A percentile compares a stretch with the other conserved stretches of the same genome.
These are phyloP conservation scores for Phytophthora niederhauseri DNA, from an alignment of 352 stramenopile species.

Conservation along the genomic window DNA sequence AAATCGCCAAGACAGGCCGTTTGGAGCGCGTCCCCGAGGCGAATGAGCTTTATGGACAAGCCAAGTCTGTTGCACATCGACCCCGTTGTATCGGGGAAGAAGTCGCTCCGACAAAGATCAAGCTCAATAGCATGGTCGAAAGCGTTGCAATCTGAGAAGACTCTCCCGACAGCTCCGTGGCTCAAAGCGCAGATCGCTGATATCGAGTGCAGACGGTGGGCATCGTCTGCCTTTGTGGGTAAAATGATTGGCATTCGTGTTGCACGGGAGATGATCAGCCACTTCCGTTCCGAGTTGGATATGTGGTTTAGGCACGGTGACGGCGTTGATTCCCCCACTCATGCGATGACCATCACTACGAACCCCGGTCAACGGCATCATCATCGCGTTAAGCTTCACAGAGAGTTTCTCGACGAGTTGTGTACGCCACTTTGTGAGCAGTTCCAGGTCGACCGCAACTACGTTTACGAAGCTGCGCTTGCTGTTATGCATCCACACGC, in stretches of 20 bases:
- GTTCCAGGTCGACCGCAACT: slow-evolving; percentile 81
- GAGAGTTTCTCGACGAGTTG: slow-evolving; percentile 74
- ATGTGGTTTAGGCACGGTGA: slow-evolving; percentile 44
- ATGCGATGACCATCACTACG: slow-evolving; percentile 17
- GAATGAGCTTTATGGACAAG: slow-evolving; percentile 66
- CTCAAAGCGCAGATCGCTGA: slow-evolving; percentile 85
- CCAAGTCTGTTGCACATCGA: slow-evolving; percentile 26
- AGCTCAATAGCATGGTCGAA: slow-evolving; percentile 58
- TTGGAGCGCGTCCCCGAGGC: slow-evolving; percentile 51
- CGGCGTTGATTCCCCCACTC: slow-evolving; percentile 16
- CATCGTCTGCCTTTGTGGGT: slow-evolving; percentile 85
- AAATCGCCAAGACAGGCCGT: slow-evolving; percentile 21
- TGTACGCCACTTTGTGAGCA: slow-evolving; percentile 75
- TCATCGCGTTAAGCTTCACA: slow-evolving; percentile 51
- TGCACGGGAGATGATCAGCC: slow-evolving; percentile 84
- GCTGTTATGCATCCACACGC: slow-evolving; percentile 83
- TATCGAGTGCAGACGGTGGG: slow-evolving; percentile 84
- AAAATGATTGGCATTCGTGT: slow-evolving; percentile 90
- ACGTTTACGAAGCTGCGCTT: slow-evolving; percentile 79
- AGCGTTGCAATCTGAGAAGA: slow-evolving; percentile 42
- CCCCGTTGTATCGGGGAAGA: slow-evolving; percentile 26
- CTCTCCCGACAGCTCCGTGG: slow-evolving; percentile 57
- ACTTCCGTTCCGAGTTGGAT: slow-evolving; percentile 75
- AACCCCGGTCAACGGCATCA: slow-evolving; percentile 18
- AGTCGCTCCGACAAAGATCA: slow-evolving; percentile 36